Base-by-base conservation (phyloP, 495 filamentous ascomycete species). In the Cudoniella acicularis region DNA sequence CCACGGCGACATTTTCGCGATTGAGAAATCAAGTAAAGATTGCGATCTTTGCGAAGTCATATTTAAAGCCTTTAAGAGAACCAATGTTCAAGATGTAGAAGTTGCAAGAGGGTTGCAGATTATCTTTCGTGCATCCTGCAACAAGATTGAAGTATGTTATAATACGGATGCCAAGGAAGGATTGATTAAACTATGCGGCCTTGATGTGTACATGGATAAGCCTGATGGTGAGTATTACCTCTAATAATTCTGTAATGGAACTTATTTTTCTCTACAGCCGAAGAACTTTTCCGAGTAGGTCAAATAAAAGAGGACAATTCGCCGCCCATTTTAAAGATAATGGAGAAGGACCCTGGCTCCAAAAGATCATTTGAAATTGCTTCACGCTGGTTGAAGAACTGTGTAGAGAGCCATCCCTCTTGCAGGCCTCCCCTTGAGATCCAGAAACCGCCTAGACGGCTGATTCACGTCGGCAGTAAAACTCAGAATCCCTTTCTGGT, bases 401-500 rank as follows among this genome's bases (percentile, higher is more conserved):
- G 62, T 54, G 42, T 52, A 24, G 46, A 61, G 51, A 21, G 26
- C 41, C 57, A 64, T 56, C 24, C 56, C 42, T 52, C 45, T 46
- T 64, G 62, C 57, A 56, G 49, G 26, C 56, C 56, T 52, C 56
- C 56, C 46, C 24, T 11, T 27, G 56, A 52, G 48, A 43, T 60
- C 21, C 57, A 55, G 30, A 57, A 61, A 46, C 57, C 52, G 20
- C 62, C 62, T 20, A 55, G 23, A 36, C 57, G 57, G 47, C 46
- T 64, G 10, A 60, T 64, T 53, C 42, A 57, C 52, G 62, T 64
- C 20, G 57, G 58, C 52, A 60, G 42, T 49, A 30, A 60, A 51
- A 59, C 56, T 59, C 56, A 59, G 48, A 52, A 43, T 45, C 62
- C 58, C 25, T 60, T 61, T 54, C 58, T 64, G 18, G 58, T 64